Evolutionary conservation across 2,329 filamentous ascomycete species (phyloP).

Genomic region (Diplodia corticola): DNA sequence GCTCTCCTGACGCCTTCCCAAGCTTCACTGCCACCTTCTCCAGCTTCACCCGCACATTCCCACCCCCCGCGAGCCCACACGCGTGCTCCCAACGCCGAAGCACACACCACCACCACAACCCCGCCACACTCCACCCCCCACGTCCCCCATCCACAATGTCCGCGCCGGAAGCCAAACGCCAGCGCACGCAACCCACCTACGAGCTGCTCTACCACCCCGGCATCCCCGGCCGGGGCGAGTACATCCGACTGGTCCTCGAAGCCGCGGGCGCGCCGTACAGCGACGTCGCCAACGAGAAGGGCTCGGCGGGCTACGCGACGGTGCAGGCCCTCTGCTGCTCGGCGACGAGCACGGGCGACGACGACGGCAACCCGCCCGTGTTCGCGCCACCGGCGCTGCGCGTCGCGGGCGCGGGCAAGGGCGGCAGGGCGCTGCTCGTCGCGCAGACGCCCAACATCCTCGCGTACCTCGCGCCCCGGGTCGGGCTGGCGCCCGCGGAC

Average conservation of each 20-base stretch:
- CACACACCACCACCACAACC: not conserved
- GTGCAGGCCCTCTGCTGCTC: constrained; percentile 52
- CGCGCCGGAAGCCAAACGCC: constrained; percentile 29
- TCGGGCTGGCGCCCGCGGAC: constrained; percentile 37
- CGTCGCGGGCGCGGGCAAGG: constrained; percentile 48
- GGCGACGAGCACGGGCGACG: constrained; percentile 50
- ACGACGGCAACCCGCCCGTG: constrained; percentile 60
- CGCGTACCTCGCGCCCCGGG: constrained; percentile 63
- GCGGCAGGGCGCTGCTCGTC: constrained; percentile 60
- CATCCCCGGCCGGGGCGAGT: constrained; percentile 73
- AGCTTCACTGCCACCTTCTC: not conserved
- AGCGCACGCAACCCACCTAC: constrained; percentile 49
- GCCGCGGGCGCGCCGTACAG: constrained; percentile 65
- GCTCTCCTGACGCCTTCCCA: not conserved
- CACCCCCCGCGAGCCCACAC: not conserved
- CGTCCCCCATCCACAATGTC: constrained; percentile 23
- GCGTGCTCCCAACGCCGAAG: not conserved
- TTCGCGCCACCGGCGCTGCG: constrained; percentile 68
- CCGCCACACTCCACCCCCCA: not conserved
- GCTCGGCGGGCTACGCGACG: constrained; percentile 52
- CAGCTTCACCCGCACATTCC: not conserved
- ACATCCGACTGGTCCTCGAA: constrained; percentile 71
- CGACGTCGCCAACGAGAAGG: constrained; percentile 55
- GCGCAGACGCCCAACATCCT: constrained; percentile 73
- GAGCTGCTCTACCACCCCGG: constrained; percentile 71